Evolutionary conservation across 352 stramenopile species (phyloP), one percentile per base, ranked within the genome.

Genomic region (Aphanomyces cochlioides): DNA sequence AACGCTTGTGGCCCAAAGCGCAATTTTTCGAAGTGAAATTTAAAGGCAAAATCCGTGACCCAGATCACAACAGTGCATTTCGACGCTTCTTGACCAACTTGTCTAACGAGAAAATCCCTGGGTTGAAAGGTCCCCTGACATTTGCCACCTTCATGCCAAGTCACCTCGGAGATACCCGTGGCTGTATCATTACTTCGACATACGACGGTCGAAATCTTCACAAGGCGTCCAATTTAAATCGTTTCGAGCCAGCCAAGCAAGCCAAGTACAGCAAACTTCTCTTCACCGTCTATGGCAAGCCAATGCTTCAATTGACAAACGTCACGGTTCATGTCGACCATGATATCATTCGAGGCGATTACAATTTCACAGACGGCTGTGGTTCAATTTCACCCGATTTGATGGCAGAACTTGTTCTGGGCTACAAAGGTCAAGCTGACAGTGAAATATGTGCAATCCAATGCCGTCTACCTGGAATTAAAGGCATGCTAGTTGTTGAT

Each of bases 331-430:
- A 53, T 1, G 45, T 53, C 13, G 45, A n/a, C 13, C 13, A 15
- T 53, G 45, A 53, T 19, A 19, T 53, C 45, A 53, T 19, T 15
- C 45, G 45, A 15, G n/a, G n/a, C 45, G n/a, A 53, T 19, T 53
- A n/a, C n/a, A 53, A 15, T n/a, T 53, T 53, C 45, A 53, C 45
- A 19, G 45, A 53, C 45, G 45, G 45, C 45, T 53, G 45, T 19
- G 45, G 45, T 1, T n/a, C 45, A 19, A 53, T 53, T 53, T 53
- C 45, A 53, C 45, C n/a, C 13, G 45, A 53, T 19, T 19, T 53
- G 13, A 53, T 53, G 45, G 45, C n/a, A 19, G 45, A 68, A 64
- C 60, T 68, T 21, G 19, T 68, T 8, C 21, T 59, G 38, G 21
- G 39, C 21, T 15, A 15, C 60, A 50, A 43, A 5, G 60, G 43